Evolutionary conservation across 2,329 filamentous ascomycete genomes (phyloP), one percentile per base, ranked within the genome.

Genomic region (Aspergillus chevalieri): DNA sequence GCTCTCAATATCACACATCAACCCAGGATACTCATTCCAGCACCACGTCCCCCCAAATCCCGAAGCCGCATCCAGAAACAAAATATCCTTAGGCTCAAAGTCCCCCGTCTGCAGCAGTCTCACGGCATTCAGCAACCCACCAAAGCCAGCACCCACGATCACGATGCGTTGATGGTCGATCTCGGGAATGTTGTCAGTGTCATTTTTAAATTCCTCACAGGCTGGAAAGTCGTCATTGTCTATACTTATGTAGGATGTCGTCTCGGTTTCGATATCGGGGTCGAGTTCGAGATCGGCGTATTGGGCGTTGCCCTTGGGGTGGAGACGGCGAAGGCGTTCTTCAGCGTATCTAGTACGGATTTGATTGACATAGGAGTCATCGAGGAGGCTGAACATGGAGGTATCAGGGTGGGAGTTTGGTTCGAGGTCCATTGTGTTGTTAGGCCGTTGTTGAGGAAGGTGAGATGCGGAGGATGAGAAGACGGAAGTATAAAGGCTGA

Each of bases 1-100:
- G 47, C 72, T 74, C 64, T 85, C 81, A 1, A 81, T 65, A 56
- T 85, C 82, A 60, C 80, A 84, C 58, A 65, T 66, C 3, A 75
- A 52, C 2, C 75, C 75, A 4, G 75, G 74, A 50, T 77, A 78
- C 4, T 71, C 63, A 46, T 78, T 76, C 70, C 71, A 76, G 52
- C 74, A 77, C 65, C 74, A 78, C 0, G 58, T 60, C 0, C 60
- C 60, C 1, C 57, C 57, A 5, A 59, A 54, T 1, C 52, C 54
- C 2, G 38, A 22, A 2, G 34, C 56, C 41, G 34, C 50, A 24
- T 59, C 55, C 38, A 56, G 21, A 7, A 56, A 30, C 2, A 52
- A 26, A 28, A 56, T 52, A 3, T 54, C 46, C 8, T 47, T 43
- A 2, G 48, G 34, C 3, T 8, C 19, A 30, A 47, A 48, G 51